phyloP scores from a whole-genome alignment of 2,329 filamentous ascomycete genomes.

The Ilyonectria mors-panacis region DNA sequence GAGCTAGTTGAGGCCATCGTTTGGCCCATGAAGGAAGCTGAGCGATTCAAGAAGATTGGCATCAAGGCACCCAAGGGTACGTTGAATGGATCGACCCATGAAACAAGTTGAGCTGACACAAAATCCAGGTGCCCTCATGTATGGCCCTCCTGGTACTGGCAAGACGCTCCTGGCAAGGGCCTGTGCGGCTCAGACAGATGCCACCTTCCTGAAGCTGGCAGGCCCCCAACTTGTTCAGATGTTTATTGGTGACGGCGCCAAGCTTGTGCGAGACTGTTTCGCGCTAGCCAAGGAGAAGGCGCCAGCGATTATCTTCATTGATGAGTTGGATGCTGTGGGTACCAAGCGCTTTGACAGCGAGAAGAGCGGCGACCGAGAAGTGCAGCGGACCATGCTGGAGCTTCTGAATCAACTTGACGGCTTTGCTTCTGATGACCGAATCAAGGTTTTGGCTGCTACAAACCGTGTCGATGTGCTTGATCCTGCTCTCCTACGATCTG shows the following conservation, averaged over 20 bases:
- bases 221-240: constrained; percentile 98
- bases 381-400: constrained; percentile 99
- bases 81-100: constrained; percentile 66
- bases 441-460: constrained; percentile 95
- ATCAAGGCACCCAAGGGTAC: constrained; percentile 99
- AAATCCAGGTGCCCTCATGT: constrained; percentile 97
- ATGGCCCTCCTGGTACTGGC: constrained; percentile 91
- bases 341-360: constrained; percentile 99
- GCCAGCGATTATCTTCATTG: constrained; percentile 99
- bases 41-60: constrained; percentile 99
- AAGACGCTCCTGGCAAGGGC: constrained; percentile 95
- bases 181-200: constrained; percentile 97
- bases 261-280: constrained; percentile 97
- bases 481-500: constrained; percentile 90
- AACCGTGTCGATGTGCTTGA: constrained; percentile 96
- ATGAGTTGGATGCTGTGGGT: constrained; percentile 97
- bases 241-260: constrained; percentile 99
- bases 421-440: constrained; percentile 95
- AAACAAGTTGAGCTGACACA: constrained; percentile 85
- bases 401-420: constrained; percentile 98
- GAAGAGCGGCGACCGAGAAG: constrained; percentile 97
- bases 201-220: constrained; percentile 98
- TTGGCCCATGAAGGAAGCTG: constrained; percentile 99
- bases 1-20: constrained; percentile 98
- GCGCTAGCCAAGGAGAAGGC: constrained; percentile 99